Base-by-base conservation (phyloP, 2,329 filamentous ascomycete species). In the Stemphylium beticola region DNA sequence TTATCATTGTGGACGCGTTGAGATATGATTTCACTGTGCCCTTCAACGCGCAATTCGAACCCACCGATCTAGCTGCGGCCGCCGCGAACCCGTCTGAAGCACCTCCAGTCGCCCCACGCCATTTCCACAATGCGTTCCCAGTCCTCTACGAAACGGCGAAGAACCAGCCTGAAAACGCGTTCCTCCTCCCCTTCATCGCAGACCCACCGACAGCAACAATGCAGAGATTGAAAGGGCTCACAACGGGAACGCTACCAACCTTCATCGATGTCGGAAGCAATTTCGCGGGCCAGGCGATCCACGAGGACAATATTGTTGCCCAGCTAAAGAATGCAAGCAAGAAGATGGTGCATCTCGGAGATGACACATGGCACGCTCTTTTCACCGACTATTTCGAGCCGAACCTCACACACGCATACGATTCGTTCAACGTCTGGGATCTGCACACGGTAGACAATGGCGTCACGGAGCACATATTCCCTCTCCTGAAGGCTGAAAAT, bases 371-470 rank as follows among this genome's bases (percentile, higher is more conserved):
- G 95, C 90, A 92, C 62, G 84, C 91, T 38, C 80, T 99, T 14
- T 99, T 98, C 72, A 95, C 95, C 0, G 91, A 84, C n/a, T 92
- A 96, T 74, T 99, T 99, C 68, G 88, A 96, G 73, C 79, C 87
- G 8, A 90, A 93, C 52, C 85, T 97, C 52, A 96, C 93, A 64
- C 86, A 83, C 65, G 86, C 95, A 0, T 99, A 96, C 74, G 93
- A 98, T 74, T 98, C 93, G 58, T 96, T 99, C 79, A 97, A 98
- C 70, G 95, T 98, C 6, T 97, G 92, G 92, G 95, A 99, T 74
- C 77, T 99, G 66, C 92, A 98, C 74, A 98, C 95, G 0, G 91
- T 99, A 2, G 95, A 99, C 72, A 93, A 97, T 69, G 95, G 95
- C 0, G 95, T 99, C 20, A 89, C 88, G 11, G 90, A 96, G 64